Evolutionary conservation across 129 eudicot genomes (phyloP), one percentile per base, ranked within the genome.

Genomic region (Silybum marianum): DNA sequence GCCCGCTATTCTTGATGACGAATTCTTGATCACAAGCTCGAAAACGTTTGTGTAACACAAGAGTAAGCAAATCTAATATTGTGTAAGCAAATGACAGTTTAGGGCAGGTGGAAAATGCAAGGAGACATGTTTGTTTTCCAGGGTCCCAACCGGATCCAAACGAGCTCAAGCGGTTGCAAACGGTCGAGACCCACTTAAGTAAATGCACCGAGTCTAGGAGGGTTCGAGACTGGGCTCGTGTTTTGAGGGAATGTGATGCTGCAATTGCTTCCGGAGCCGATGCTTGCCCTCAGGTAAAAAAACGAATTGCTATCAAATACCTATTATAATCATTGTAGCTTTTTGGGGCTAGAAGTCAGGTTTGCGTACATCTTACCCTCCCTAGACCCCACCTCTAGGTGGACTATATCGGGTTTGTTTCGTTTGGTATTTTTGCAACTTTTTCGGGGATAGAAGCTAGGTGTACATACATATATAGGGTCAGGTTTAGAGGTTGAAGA

Each of bases 251-350:
- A 84, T 80, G 66, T 36, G 93, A 93, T 58, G 85, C 88, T 48
- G 97, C 99, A 36, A 91, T 91, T 83, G 78, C 86, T 71, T 89
- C 98, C 14, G 99, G 99, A 18, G 99, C 98, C 24, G 91, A 88
- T 74, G 69, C 88, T 63, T 93, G 93, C 66, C 90, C 97, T 39
- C 97, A 91, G 95, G 99, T 96, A 48, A 80, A 48, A 80, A 21
- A 21, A 67, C 26, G 8, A 5, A 0, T 66, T 23, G n/a, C 38
- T 76, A 5, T 6, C 1, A 30, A 66, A 25, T 36, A n/a, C 13
- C 28, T 60, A 58, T 58, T 58, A 1, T n/a, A n/a, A n/a, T n/a
- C n/a, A n/a, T 58, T 58, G 66, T 9, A 58, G 2, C 23, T 19
- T 74, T n/a, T 42, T 51, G n/a, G n/a, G n/a, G n/a, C n/a, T n/a